A percentile compares a stretch with the other conserved stretches of the same genome.
Conservation (phyloP, 176 grass and related monocot genomes). For the Rhipidocladum racemiflorum region DNA sequence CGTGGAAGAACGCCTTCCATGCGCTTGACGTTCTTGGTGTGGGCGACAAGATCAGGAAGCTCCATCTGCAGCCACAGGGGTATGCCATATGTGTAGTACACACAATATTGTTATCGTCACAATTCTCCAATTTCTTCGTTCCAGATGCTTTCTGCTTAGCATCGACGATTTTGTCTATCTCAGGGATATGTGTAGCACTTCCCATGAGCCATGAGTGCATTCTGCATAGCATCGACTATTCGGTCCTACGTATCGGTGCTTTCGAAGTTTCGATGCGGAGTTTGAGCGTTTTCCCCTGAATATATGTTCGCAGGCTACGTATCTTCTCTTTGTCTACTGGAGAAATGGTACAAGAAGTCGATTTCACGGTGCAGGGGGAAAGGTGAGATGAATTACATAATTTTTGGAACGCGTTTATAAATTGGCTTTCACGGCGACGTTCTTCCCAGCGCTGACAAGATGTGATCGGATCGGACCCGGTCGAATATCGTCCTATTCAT, state of each 20-base stretch:
- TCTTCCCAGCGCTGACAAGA: neutral
- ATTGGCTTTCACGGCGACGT: neutral
- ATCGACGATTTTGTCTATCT: neutral
- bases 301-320: neutral
- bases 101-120: neutral
- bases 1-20: conserved; percentile 51
- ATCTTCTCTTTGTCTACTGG: neutral
- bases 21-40: conserved; percentile 55
- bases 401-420: neutral
- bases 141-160: neutral
- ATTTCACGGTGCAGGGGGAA: neutral
- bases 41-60: conserved; percentile 40
- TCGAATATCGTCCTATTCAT: too few relatives aligned
- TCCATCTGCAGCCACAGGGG: conserved; percentile 20
- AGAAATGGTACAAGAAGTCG: neutral
- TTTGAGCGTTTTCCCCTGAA: neutral
- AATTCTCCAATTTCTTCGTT: neutral
- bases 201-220: neutral
- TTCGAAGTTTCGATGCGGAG: neutral
- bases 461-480: too few relatives aligned
- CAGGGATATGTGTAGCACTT: neutral
- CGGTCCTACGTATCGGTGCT: neutral
- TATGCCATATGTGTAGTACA: neutral
- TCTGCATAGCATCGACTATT: neutral
- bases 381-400: neutral